phyloP scores from a whole-genome alignment of 2,329 filamentous ascomycete genomes.

The Aspergillus tubingensis region DNA sequence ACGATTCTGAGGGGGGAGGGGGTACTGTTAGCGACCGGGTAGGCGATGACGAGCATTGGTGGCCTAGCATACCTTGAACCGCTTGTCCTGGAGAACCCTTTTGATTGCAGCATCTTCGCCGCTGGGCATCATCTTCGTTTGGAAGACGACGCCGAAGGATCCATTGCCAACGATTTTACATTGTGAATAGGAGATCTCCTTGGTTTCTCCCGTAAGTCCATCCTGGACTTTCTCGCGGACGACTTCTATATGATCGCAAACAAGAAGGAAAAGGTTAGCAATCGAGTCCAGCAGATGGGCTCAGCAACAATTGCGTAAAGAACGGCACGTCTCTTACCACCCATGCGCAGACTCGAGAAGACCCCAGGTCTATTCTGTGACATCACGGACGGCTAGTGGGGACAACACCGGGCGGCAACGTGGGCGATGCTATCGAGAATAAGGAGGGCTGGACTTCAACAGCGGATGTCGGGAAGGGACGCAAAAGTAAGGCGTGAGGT shows the following conservation, averaged over 20 bases:
- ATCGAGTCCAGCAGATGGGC: slow-evolving; percentile 13
- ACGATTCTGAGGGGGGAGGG: slow-evolving; percentile 69
- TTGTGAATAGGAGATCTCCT: slow-evolving; percentile 96
- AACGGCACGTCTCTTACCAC: slow-evolving; percentile 67
- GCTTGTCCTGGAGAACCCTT: slow-evolving; percentile 96
- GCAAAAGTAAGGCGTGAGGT: slow-evolving; percentile 46
- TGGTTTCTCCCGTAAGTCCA: slow-evolving; percentile 92
- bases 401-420: slow-evolving; percentile 20
- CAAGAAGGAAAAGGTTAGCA: slow-evolving; percentile 20
- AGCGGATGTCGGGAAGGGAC: slow-evolving; percentile 46
- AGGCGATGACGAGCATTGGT: neutral
- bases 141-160: slow-evolving; percentile 97
- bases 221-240: slow-evolving; percentile 99
- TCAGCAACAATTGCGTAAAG: slow-evolving; percentile 27
- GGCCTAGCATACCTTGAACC: slow-evolving; percentile 80
- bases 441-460: slow-evolving; percentile 48
- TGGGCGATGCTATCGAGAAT: slow-evolving; percentile 41
- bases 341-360: slow-evolving; percentile 89
- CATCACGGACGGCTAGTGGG: slow-evolving; percentile 58
- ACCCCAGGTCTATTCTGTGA: slow-evolving; percentile 89
- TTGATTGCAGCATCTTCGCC: slow-evolving; percentile 99
- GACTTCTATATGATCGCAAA: slow-evolving; percentile 65
- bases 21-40: slow-evolving; percentile 32
- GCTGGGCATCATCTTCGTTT: slow-evolving; percentile 96
- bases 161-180: slow-evolving; percentile 99